A percentile compares a stretch with the other conserved stretches of the same genome.
These are phyloP conservation scores for Penicillium sp. DNA, from an alignment of 2,329 filamentous ascomycete species.

Conservation along the genomic window DNA sequence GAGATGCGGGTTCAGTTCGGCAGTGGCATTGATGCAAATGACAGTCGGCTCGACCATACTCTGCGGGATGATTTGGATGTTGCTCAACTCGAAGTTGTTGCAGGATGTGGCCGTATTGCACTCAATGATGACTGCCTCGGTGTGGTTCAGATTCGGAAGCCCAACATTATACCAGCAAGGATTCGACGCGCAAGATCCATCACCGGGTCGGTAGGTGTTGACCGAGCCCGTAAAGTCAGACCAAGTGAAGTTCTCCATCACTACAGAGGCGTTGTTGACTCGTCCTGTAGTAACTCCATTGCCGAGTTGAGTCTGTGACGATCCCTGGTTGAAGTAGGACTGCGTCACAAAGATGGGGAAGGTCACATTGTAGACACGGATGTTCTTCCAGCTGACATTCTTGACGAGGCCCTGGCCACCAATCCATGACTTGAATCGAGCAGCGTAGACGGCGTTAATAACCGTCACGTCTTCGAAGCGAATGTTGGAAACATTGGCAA, in stretches of 20 bases:
- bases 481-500: conserved; percentile 46
- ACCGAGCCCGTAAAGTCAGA: conserved; percentile 45
- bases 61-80: conserved; percentile 39
- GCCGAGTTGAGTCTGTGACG: conserved; percentile 29
- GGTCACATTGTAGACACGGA: conserved; percentile 47
- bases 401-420: conserved; percentile 46
- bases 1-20: conserved; percentile 35
- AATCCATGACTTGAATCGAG: conserved; percentile 49
- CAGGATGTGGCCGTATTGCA: conserved; percentile 46
- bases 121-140: conserved; percentile 46
- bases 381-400: conserved; percentile 49
- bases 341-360: conserved; percentile 53
- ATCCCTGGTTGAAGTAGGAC: conserved; percentile 47
- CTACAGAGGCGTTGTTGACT: conserved; percentile 43
- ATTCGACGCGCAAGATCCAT: conserved; percentile 46
- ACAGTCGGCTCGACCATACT: conserved; percentile 29
- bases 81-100: conserved; percentile 34
- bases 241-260: conserved; percentile 48
- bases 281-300: conserved; percentile 27
- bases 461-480: conserved; percentile 48
- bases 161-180: conserved; percentile 50
- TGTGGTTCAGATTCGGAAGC: conserved; percentile 41
- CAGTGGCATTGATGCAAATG: conserved; percentile 40
- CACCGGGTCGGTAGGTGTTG: conserved; percentile 46
- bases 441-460: conserved; percentile 44